Conservation (phyloP, 768 basidiomycete genomes). For the Lentinula boryana region DNA sequence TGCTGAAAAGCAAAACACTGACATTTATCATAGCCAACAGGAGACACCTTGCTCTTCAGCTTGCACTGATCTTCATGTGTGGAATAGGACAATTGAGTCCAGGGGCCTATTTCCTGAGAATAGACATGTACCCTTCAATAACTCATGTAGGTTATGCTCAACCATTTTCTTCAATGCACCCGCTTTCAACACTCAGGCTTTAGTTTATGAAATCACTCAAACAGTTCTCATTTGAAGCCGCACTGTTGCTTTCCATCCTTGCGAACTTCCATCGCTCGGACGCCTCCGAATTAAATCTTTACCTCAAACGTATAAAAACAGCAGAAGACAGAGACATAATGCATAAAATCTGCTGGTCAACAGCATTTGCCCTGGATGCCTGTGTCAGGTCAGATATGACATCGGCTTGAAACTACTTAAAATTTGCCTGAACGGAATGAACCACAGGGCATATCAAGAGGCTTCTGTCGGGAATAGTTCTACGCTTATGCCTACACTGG, state of each 20-base stretch:
- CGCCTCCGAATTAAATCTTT: conserved; percentile 63
- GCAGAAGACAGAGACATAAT: conserved; percentile 45
- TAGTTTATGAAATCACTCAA: conserved; percentile 53
- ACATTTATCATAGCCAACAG: conserved; percentile 27
- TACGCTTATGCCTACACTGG: conserved; percentile 43
- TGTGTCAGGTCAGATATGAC: conserved; percentile 36
- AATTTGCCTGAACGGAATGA: no score
- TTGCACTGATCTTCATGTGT: conserved; percentile 53
- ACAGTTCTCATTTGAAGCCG: conserved; percentile 53
- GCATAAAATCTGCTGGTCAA: conserved; percentile 52
- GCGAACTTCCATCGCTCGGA: conserved; percentile 72
- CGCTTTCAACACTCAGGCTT: not conserved
- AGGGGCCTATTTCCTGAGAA: conserved; percentile 64
- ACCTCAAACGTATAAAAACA: conserved; percentile 46
- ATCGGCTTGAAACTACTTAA: no score
- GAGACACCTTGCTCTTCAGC: conserved; percentile 50
- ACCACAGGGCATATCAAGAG: conserved; percentile 22
- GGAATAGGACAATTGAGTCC: conserved; percentile 60
- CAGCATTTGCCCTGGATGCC: conserved; percentile 43
- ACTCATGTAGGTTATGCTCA: conserved; percentile 30
- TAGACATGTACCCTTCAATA: conserved; percentile 54
- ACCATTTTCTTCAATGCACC: not conserved
- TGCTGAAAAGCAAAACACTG: no score
- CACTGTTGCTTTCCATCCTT: conserved; percentile 53
- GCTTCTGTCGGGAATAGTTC: conserved; percentile 47